Evolutionary conservation across 2,329 filamentous ascomycete species (phyloP).

Genomic region (Fusarium tuaranense): DNA sequence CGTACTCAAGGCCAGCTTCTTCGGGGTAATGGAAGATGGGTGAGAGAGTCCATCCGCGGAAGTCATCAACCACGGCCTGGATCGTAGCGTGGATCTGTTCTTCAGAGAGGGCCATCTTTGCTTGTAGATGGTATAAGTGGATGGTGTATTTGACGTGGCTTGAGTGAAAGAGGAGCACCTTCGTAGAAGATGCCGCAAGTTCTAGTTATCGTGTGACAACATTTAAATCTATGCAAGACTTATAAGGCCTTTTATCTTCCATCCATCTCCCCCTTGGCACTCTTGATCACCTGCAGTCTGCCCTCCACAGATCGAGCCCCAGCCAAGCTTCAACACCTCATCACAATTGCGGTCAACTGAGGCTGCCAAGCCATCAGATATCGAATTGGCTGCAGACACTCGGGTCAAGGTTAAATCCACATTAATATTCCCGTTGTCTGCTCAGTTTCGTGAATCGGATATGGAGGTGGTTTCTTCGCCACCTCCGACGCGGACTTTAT

Average conservation of each 20-base stretch:
- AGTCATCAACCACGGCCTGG: constrained; percentile 24
- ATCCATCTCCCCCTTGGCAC: background rate
- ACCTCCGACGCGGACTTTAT: constrained; percentile 1
- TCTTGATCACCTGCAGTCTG: background rate
- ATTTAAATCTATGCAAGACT: background rate
- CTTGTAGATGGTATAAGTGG: background rate
- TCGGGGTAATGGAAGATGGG: constrained; percentile 27
- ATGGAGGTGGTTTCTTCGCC: background rate
- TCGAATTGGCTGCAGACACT: background rate
- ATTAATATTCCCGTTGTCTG: background rate
- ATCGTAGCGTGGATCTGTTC: constrained; percentile 8
- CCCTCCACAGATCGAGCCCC: background rate
- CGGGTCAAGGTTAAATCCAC: background rate
- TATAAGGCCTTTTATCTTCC: background rate
- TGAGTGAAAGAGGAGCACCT: background rate
- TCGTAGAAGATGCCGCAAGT: background rate
- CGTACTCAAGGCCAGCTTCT: constrained; percentile 19
- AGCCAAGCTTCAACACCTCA: background rate
- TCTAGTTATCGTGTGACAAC: background rate
- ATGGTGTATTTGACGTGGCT: background rate
- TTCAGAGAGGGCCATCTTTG: constrained; percentile 12
- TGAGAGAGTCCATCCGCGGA: constrained; percentile 23
- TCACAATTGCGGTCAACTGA: background rate
- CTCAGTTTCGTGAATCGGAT: background rate
- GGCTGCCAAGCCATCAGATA: background rate